phyloP scores from a whole-genome alignment of 75 land plant genomes.

The Pseudotsuga menziesii region DNA sequence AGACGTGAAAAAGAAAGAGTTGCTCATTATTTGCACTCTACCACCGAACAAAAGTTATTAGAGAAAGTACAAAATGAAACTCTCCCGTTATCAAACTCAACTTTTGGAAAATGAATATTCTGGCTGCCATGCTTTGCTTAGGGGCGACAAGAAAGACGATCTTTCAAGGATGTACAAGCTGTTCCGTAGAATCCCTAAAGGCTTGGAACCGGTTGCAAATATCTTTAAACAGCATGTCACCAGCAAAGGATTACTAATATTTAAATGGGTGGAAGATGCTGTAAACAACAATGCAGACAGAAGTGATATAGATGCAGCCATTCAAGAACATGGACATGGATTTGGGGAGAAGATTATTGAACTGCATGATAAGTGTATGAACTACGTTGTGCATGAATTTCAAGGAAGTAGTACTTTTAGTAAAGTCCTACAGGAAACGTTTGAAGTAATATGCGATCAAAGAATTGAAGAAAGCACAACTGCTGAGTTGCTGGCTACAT shows the following conservation, averaged over 20 bases:
- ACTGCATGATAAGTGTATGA: conserved; percentile 73
- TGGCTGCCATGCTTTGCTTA: conserved; percentile 78
- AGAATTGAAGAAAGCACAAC: too few relatives aligned
- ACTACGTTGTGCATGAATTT: conserved; percentile 78
- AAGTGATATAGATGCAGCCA: conserved; percentile 30
- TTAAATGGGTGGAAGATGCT: conserved; percentile 84
- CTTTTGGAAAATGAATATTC: conserved; percentile 90
- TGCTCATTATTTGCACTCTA: conserved; percentile 68
- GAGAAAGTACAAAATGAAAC: conserved; percentile 88
- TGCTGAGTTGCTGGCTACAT: too few relatives aligned
- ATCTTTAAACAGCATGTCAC: conserved; percentile 92
- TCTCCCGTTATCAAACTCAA: conserved; percentile 62
- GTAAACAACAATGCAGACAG: conserved; percentile 31
- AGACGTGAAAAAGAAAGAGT: conserved; percentile 80
- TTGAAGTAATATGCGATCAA: too few relatives aligned
- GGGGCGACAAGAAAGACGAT: conserved; percentile 89
- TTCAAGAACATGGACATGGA: neutral
- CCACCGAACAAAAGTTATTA: conserved; percentile 76
- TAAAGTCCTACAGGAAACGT: too few relatives aligned
- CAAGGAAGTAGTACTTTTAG: conserved; percentile 67
- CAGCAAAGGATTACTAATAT: conserved; percentile 69
- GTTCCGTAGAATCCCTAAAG: conserved; percentile 61
- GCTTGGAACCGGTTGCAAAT: conserved; percentile 73
- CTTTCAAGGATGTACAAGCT: conserved; percentile 85
- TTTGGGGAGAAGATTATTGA: conserved; percentile 76